phyloP scores from a whole-genome alignment of 768 basidiomycete genomes.

The Collybia sordida region DNA sequence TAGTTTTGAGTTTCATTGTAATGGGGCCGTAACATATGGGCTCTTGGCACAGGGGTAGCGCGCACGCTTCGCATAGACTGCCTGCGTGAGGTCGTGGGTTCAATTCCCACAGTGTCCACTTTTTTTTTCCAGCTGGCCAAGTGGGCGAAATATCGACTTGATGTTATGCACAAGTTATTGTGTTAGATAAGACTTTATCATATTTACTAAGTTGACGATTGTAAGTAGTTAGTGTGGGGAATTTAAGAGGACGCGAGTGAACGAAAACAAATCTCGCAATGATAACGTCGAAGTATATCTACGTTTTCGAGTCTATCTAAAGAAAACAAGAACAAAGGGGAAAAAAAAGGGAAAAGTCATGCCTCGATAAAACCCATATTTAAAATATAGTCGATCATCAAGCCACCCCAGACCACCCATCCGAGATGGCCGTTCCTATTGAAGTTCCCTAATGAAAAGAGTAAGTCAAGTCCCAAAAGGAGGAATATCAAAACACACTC shows the following conservation, averaged over 20 bases:
- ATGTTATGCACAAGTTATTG: too few relatives aligned
- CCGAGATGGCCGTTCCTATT: constrained; percentile 46
- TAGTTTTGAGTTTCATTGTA: too few relatives aligned
- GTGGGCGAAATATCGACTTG: too few relatives aligned
- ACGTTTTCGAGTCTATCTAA: too few relatives aligned
- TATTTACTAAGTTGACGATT: too few relatives aligned
- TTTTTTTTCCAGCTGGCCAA: too few relatives aligned
- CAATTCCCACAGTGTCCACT: constrained; percentile 53
- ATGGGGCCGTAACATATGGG: constrained; percentile 23
- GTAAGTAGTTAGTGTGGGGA: too few relatives aligned
- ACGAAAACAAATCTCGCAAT: too few relatives aligned
- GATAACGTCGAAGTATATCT: too few relatives aligned
- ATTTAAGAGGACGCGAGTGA: too few relatives aligned
- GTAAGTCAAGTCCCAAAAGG: neutral
- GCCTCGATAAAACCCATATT: constrained; percentile 1
- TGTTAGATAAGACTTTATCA: too few relatives aligned
- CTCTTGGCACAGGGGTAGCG: constrained; percentile 63
- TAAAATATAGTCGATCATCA: constrained; percentile 37
- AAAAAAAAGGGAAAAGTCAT: neutral
- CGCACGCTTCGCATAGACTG: constrained; percentile 51
- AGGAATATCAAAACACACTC: constrained; percentile 25
- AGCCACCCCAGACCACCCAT: constrained; percentile 45
- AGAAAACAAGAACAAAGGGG: neutral
- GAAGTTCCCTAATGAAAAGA: constrained; percentile 35
- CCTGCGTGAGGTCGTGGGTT: constrained; percentile 59